These are phyloP conservation scores for Pichia norvegensis DNA, from an alignment of 1,139 yeast species.

Conservation along the genomic window DNA sequence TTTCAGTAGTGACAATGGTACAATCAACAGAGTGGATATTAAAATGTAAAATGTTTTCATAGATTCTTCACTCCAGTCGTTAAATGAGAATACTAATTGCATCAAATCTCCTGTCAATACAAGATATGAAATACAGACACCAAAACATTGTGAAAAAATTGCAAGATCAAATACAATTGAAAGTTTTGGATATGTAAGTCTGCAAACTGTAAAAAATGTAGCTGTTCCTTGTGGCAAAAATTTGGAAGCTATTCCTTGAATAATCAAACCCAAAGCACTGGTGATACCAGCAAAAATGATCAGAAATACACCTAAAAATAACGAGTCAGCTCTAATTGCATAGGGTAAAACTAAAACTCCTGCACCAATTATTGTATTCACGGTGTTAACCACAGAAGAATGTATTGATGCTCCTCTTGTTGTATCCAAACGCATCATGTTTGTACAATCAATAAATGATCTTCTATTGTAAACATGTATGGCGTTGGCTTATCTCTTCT, in stretches of 20 bases:
- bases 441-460: no score
- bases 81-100: conserved; percentile 43
- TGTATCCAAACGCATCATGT: background rate
- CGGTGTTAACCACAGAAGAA: conserved; percentile 40
- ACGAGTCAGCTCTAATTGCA: conserved; percentile 81
- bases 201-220: conserved; percentile 78
- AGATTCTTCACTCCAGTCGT: conserved; percentile 24
- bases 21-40: conserved; percentile 49
- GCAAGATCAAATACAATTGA: conserved; percentile 59
- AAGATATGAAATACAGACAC: conserved; percentile 83
- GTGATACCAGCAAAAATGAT: conserved; percentile 68
- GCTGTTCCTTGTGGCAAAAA: conserved; percentile 69
- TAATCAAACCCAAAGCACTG: conserved; percentile 70
- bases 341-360: conserved; percentile 91
- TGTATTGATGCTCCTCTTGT: conserved; percentile 20
- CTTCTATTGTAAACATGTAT: no score
- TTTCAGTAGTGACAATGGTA: conserved; percentile 69
- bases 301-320: conserved; percentile 57
- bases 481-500: no score
- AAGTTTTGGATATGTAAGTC: conserved; percentile 75
- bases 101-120: conserved; percentile 86
- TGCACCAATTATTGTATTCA: conserved; percentile 79
- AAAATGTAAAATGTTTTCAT: conserved; percentile 60
- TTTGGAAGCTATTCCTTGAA: conserved; percentile 68
- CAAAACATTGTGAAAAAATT: conserved; percentile 61